Base-by-base conservation (phyloP, 2,329 filamentous ascomycete genomes). In the Paraphaeosphaeria minitans region DNA sequence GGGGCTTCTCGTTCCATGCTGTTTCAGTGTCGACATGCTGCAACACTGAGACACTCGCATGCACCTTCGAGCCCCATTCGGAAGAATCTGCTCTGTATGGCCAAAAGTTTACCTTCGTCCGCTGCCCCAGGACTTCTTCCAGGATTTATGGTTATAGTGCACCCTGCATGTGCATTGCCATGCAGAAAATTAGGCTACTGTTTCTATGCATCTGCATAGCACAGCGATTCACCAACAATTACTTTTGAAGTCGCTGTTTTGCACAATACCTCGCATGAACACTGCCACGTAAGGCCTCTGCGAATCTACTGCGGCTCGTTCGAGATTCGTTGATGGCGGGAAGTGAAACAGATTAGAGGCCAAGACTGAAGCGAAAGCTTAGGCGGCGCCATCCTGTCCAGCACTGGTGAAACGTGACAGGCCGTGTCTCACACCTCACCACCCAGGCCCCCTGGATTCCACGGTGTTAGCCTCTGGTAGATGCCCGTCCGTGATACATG, bases 321-420 rank as follows among this genome's bases (percentile, higher is more conserved):
- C 50, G 49, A 53, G 16, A 53, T 24, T 13, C 24, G 24, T 33
- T 22, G 50, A 16, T 43, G 37, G n/a, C 41, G 41, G 55, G 52
- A 56, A 43, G 35, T 65, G 66, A 66, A 68, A 67, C 66, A 55
- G 46, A 48, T 55, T 60, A 58, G 55, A 64, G 45, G 65, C 65
- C 64, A 64, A 62, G 65, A 51, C 56, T 50, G 51, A 49, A 55
- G 49, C 59, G 45, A 65, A 66, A 58, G 65, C 62, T 66, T 65
- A 64, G 57, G 54, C 33, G 49, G 57, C 56, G 43, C 59, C 61
- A 53, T 62, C 50, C 59, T 55, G 37, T 47, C 50, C 33, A 56
- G 48, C 48, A 29, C 49, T 55, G 48, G 31, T 69, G 67, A 71
- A 70, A 71, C 69, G 60, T 62, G 63, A 67, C 63, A 66, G 52